These are phyloP conservation scores for Fusarium sp. DNA, from an alignment of 2,329 filamentous ascomycete species.

Conservation along the genomic window DNA sequence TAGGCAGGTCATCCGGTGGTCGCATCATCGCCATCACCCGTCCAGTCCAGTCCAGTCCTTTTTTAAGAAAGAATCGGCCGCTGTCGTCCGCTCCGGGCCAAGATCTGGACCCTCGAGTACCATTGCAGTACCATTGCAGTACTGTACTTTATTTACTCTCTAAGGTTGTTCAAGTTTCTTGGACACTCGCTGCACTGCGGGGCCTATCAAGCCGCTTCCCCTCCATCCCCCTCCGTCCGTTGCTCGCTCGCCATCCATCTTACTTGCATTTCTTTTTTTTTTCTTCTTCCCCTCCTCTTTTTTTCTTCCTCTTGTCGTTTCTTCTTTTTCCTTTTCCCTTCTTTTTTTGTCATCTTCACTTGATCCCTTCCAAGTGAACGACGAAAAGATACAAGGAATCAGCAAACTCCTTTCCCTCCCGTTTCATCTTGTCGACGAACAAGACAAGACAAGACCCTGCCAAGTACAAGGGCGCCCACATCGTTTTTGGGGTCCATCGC, in stretches of 20 bases:
- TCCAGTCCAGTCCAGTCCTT: background rate
- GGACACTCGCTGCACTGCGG: background rate
- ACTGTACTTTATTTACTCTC: conserved; percentile 9
- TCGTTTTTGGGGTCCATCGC: conserved; percentile 17
- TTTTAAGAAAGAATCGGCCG: background rate
- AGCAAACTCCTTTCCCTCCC: conserved; percentile 11
- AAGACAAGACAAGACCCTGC: conserved; percentile 21
- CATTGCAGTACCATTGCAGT: conserved; percentile 25
- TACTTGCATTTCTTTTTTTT: conserved; percentile 29
- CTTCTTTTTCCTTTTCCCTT: background rate
- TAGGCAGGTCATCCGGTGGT: conserved; percentile 8
- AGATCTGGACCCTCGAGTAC: conserved; percentile 23
- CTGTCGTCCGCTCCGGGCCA: background rate
- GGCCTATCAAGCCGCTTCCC: conserved; percentile 28
- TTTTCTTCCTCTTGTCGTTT: conserved; percentile 5
- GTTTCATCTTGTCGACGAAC: background rate
- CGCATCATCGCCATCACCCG: conserved; percentile 21
- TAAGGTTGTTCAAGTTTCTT: conserved; percentile 3
- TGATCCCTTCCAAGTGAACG: conserved; percentile 35
- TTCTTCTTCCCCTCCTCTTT: conserved; percentile 4
- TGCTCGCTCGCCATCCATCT: conserved; percentile 25
- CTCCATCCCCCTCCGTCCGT: conserved; percentile 22
- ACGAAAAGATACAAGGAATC: conserved; percentile 21
- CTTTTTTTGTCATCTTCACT: conserved; percentile 34
- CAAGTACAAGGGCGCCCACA: conserved; percentile 20